Percentiles rank a stretch among this genome's conserved stretches.
These are phyloP conservation scores for Aspergillaceae sp. DNA, from an alignment of 2,329 filamentous ascomycete species.

Conservation along the genomic window DNA sequence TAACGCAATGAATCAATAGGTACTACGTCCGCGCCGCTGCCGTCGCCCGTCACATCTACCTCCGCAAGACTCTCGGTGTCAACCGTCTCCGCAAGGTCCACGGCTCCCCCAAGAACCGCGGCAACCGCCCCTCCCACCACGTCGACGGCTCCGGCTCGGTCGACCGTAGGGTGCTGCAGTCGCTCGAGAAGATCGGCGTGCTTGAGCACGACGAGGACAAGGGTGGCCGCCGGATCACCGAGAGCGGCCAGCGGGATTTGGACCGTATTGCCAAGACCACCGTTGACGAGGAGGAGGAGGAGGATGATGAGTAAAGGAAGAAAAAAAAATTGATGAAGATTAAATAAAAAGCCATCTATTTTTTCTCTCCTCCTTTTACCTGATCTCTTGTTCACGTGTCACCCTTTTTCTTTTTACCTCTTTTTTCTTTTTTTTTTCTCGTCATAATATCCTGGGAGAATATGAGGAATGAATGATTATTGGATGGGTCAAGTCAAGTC, in stretches of 20 bases:
- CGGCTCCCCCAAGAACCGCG: conserved; percentile 95
- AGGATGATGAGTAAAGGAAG: conserved; percentile 38
- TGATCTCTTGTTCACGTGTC: conserved; percentile 13
- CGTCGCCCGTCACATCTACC: conserved; percentile 96
- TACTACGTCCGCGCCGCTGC: conserved; percentile 81
- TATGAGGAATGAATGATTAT: background rate
- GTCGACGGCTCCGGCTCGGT: conserved; percentile 90
- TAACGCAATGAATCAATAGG: conserved; percentile 26
- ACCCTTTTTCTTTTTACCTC: conserved; percentile 8
- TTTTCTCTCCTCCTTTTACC: conserved; percentile 9
- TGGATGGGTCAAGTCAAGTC: background rate
- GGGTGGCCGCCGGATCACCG: conserved; percentile 96
- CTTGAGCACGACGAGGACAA: conserved; percentile 97
- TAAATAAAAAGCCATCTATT: conserved; percentile 5
- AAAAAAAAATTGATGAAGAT: conserved; percentile 29
- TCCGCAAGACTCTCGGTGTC: conserved; percentile 98
- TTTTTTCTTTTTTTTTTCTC: conserved; percentile 18
- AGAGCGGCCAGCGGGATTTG: conserved; percentile 97
- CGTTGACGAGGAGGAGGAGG: conserved; percentile 38
- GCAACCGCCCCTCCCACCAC: conserved; percentile 83
- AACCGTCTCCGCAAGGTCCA: conserved; percentile 95
- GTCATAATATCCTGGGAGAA: conserved; percentile 2
- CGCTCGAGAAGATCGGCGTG: conserved; percentile 98
- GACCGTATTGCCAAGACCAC: conserved; percentile 84
- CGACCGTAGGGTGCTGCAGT: conserved; percentile 95